Evolutionary conservation across 257 asterid species (phyloP).

Genomic region (Fraxinus cuspidata): DNA sequence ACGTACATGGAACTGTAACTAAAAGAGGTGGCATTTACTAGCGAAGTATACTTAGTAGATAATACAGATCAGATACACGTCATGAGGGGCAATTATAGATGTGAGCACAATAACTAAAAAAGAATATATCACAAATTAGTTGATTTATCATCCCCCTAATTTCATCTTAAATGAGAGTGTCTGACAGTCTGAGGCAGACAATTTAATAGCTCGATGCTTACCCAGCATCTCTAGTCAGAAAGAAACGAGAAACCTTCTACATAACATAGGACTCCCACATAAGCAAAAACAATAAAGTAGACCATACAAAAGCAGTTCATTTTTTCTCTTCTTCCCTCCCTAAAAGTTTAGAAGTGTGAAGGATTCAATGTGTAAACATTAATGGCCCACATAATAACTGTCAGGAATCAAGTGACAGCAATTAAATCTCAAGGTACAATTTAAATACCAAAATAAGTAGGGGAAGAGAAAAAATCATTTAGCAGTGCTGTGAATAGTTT

Average conservation of each 20-base stretch:
- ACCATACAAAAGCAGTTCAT: background rate
- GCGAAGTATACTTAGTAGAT: background rate
- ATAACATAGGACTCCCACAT: conserved; percentile 1
- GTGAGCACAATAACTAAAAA: background rate
- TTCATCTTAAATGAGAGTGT: background rate
- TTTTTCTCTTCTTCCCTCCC: conserved; percentile 10
- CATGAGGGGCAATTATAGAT: background rate
- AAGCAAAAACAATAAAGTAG: conserved; percentile 7
- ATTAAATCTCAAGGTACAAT: conserved; percentile 20
- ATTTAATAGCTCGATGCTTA: background rate
- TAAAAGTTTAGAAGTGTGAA: conserved; percentile 19
- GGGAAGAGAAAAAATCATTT: conserved; percentile 18
- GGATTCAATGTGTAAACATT: background rate
- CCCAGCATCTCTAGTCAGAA: background rate
- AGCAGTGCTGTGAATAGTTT: conserved; percentile 5
- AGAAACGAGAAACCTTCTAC: background rate
- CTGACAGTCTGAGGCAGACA: background rate
- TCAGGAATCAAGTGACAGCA: conserved; percentile 11
- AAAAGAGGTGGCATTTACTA: background rate
- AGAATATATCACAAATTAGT: background rate
- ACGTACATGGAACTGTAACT: background rate
- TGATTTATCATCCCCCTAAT: background rate
- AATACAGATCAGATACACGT: background rate
- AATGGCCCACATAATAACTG: background rate
- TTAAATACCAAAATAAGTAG: conserved; percentile 16